These are phyloP conservation scores for Pichia sp. DNA, from an alignment of 1,139 yeast genomes.

Conservation along the genomic window DNA sequence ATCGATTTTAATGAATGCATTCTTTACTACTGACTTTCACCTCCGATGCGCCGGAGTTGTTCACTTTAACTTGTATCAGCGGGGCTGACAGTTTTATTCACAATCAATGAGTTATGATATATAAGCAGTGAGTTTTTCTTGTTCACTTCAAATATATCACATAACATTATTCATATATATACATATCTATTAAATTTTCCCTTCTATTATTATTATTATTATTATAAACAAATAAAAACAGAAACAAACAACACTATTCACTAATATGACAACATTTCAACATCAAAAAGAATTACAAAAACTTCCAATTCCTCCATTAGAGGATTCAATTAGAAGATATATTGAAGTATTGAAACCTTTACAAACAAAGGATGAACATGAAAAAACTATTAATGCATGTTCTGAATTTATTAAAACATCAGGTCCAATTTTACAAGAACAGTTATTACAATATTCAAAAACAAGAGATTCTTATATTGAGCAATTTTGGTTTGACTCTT, in stretches of 20 bases:
- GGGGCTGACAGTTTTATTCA: background rate
- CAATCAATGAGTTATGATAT: background rate
- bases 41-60: conserved; percentile 9
- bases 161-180: too few relatives aligned
- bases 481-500: conserved; percentile 90
- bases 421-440: conserved; percentile 58
- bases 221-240: too few relatives aligned
- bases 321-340: conserved; percentile 58
- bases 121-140: background rate
- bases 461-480: conserved; percentile 74
- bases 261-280: conserved; percentile 32
- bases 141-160: too few relatives aligned
- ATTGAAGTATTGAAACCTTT: conserved; percentile 64
- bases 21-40: too few relatives aligned
- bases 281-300: conserved; percentile 52
- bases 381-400: conserved; percentile 55
- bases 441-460: conserved; percentile 56
- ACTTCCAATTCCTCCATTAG: conserved; percentile 73
- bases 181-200: background rate
- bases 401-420: conserved; percentile 45
- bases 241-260: background rate
- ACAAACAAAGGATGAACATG: conserved; percentile 67
- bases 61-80: background rate
- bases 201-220: background rate
- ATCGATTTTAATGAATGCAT: too few relatives aligned